A percentile compares a stretch with the other conserved stretches of the same genome.
phyloP scores from a whole-genome alignment of 73 alveolate genomes.

The Stentor coeruleus region DNA sequence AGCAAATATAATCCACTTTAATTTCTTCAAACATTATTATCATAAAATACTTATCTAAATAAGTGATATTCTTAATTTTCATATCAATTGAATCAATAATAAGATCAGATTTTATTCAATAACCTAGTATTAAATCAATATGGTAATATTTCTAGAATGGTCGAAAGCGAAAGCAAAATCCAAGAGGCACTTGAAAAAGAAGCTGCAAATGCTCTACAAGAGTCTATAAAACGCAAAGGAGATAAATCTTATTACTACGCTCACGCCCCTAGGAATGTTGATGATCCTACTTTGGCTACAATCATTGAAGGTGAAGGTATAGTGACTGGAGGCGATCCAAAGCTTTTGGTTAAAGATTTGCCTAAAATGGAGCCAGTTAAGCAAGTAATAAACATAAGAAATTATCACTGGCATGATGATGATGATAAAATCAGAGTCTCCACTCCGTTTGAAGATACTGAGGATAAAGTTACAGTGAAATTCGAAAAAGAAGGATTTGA shows the following conservation, averaged over 20 bases:
- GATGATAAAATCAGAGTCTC: slow-evolving; percentile 1
- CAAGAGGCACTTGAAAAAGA: too few species aligned
- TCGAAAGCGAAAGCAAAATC: slow-evolving; percentile 28
- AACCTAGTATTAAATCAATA: too few species aligned
- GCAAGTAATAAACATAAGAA: not conserved
- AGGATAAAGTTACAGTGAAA: not conserved
- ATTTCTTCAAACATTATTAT: too few species aligned
- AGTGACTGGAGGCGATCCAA: slow-evolving; percentile 64
- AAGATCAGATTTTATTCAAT: too few species aligned
- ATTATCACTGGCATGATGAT: slow-evolving; percentile 15
- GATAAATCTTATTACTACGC: slow-evolving; percentile 46
- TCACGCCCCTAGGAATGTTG: slow-evolving; percentile 49
- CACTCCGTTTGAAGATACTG: slow-evolving; percentile 1
- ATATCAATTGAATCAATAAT: too few species aligned
- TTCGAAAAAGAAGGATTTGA: slow-evolving; percentile 5
- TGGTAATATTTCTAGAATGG: slow-evolving; percentile 30
- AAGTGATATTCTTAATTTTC: too few species aligned
- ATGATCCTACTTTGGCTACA: slow-evolving; percentile 41
- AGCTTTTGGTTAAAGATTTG: slow-evolving; percentile 19
- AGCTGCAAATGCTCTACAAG: slow-evolving; percentile 18
- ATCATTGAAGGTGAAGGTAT: slow-evolving; percentile 53
- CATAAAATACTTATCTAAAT: too few species aligned
- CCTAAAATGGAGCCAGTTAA: not conserved
- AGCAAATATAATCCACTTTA: too few species aligned
- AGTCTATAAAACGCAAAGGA: slow-evolving; percentile 12